These are phyloP conservation scores for Tardiomyces blankii DNA, from an alignment of 1,139 yeast species.

Conservation along the genomic window DNA sequence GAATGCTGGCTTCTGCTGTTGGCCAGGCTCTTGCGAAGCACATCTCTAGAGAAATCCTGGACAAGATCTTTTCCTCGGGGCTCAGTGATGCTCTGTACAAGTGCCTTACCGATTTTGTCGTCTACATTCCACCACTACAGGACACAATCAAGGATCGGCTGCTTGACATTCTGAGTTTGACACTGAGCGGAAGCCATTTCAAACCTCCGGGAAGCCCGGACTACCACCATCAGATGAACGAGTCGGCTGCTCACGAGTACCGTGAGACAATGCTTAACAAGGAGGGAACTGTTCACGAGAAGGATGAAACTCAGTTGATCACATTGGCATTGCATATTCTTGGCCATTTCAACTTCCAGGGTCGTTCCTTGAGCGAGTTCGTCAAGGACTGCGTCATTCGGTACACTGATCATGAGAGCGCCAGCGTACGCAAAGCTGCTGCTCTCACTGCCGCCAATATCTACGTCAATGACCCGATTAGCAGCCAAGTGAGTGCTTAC, in stretches of 20 bases:
- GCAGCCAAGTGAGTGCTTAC: constrained; percentile 74
- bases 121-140: constrained; percentile 71
- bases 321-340: constrained; percentile 65
- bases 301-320: constrained; percentile 41
- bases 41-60: constrained; percentile 70
- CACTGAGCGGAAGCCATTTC: constrained; percentile 74
- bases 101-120: constrained; percentile 56
- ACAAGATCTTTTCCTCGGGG: constrained; percentile 72
- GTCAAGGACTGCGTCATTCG: constrained; percentile 73
- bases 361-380: constrained; percentile 72
- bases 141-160: constrained; percentile 61
- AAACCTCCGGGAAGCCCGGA: constrained; percentile 81
- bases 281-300: constrained; percentile 31
- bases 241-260: constrained; percentile 61
- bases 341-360: constrained; percentile 62
- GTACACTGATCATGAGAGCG: constrained; percentile 69
- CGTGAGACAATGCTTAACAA: constrained; percentile 62
- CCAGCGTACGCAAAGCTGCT: constrained; percentile 74
- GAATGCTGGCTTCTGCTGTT: constrained; percentile 76
- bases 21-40: constrained; percentile 95
- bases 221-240: constrained; percentile 39
- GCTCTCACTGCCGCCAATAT: constrained; percentile 75
- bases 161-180: constrained; percentile 60
- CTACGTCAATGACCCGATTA: constrained; percentile 73
- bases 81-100: constrained; percentile 70